Conservation (phyloP, 495 filamentous ascomycete genomes). For the Parathielavia appendiculata region DNA sequence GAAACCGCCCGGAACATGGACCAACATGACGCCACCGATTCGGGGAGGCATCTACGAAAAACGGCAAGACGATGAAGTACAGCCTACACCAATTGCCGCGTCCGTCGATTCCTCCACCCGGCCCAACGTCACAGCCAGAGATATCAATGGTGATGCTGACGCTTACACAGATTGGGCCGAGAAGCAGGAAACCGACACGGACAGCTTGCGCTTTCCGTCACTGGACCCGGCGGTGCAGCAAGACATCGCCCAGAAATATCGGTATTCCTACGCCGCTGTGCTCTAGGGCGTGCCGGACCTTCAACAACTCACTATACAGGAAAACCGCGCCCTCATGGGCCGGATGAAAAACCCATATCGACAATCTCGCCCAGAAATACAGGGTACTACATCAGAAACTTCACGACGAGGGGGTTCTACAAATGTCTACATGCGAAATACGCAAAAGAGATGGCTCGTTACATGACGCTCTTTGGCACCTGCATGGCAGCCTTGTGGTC, state of each 20-base stretch:
- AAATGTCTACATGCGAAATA: slow-evolving; percentile 82
- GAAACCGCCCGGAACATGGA: slow-evolving; percentile 74
- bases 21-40: slow-evolving; percentile 85
- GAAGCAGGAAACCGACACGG: slow-evolving; percentile 60
- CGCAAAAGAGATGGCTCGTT: slow-evolving; percentile 68
- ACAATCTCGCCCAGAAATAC: slow-evolving; percentile 78
- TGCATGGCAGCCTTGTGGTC: slow-evolving; percentile 58
- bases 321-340: no score
- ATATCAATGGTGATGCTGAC: slow-evolving; percentile 22
- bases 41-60: slow-evolving; percentile 65
- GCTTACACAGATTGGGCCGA: slow-evolving; percentile 49
- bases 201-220: slow-evolving; percentile 75
- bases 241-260: slow-evolving; percentile 75
- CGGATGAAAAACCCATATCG: no score
- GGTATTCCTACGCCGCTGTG: no score
- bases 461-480: slow-evolving; percentile 60
- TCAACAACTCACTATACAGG: no score
- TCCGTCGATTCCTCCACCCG: not conserved
- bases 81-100: slow-evolving; percentile 21
- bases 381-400: slow-evolving; percentile 65
- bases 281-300: no score
- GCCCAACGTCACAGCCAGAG: not conserved
- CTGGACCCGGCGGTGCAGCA: slow-evolving; percentile 69
- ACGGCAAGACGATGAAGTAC: not conserved
- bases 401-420: slow-evolving; percentile 67